Evolutionary conservation across 75 land plant genomes (phyloP).

Genomic region (Azolla pinnata): DNA sequence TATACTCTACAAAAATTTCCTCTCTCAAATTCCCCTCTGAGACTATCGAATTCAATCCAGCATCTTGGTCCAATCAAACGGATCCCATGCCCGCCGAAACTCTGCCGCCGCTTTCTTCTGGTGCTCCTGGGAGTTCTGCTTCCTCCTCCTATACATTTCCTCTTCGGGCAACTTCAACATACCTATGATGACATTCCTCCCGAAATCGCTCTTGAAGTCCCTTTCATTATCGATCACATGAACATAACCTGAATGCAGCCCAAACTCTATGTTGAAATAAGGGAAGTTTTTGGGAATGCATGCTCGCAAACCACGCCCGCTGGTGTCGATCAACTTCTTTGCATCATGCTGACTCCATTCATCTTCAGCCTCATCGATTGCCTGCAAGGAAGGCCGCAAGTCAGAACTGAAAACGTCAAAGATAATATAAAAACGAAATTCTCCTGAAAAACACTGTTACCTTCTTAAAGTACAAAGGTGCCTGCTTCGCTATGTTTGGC

Average conservation of each 20-base stretch:
- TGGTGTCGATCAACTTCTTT: slow-evolving; percentile 86
- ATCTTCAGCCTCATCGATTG: slow-evolving; percentile 93
- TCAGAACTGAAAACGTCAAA: too few species aligned
- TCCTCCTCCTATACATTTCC: slow-evolving; percentile 56
- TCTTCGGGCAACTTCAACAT: slow-evolving; percentile 62
- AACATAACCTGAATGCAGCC: slow-evolving; percentile 65
- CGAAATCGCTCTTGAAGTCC: slow-evolving; percentile 54
- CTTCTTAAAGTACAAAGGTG: slow-evolving; percentile 92
- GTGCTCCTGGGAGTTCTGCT: slow-evolving; percentile 38
- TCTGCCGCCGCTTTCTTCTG: slow-evolving; percentile 48
- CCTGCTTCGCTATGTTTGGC: slow-evolving; percentile 45
- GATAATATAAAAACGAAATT: too few species aligned
- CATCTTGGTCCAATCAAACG: slow-evolving; percentile 88
- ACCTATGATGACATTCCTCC: slow-evolving; percentile 73
- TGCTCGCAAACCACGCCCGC: slow-evolving; percentile 56
- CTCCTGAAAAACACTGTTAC: slow-evolving; percentile 20
- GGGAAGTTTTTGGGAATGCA: slow-evolving; percentile 85
- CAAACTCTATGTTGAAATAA: slow-evolving; percentile 95
- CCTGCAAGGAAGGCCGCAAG: slow-evolving; percentile 35
- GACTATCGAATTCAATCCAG: too few species aligned
- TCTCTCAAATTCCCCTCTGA: too few species aligned
- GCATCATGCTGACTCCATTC: slow-evolving; percentile 98
- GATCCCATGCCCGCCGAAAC: slow-evolving; percentile 63
- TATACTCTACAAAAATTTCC: too few species aligned
- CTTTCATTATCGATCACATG: slow-evolving; percentile 91